Evolutionary conservation across 805 yeast genomes (phyloP), one percentile per base, ranked within the genome.

Genomic region (Deakozyma indianensis): DNA sequence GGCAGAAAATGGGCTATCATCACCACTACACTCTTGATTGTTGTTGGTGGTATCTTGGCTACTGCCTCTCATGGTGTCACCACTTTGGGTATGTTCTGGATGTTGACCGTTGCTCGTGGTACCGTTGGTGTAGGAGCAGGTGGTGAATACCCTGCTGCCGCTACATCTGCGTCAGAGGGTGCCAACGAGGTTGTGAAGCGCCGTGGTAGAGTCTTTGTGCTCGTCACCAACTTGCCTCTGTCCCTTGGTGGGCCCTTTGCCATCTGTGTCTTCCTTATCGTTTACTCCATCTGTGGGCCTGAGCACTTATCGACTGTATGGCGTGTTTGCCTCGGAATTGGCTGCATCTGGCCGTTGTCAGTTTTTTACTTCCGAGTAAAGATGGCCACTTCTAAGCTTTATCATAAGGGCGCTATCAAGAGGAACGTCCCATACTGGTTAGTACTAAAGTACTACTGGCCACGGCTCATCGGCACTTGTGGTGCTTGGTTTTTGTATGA

Each of bases 241-340:
- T 69, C 83, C 2, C 67, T 82, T 35, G 92, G 94, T 43, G 86
- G 86, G 3, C 90, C 90, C n/a, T 75, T 83, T 57, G 83, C 85
- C 15, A 59, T 79, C 43, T 69, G 71, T 43, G 68, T 82, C 29
- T 83, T 82, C 56, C 66, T 83, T 54, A 78, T 83, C 53, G 86
- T 82, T 9, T 71, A 74, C 62, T 79, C 80, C 42, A 73, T 80
- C 25, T 50, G 77, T 22, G 53, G 63, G 4, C 59, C 59, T 7
- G 56, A 66, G 46, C 58, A 61, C 43, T 51, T 61, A 43, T 62
- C 63, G 15, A 79, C 79, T 2, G 60, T 79, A 28, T 81, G 87
- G 86, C 74, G 88, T 66, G 71, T 77, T 21, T 71, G 79, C 67
- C 77, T 78, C 51, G 88, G 87, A 42, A 69, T 82, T 42, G 76